Conservation (phyloP, 306 rosid genomes). For the Vigna angularis region DNA sequence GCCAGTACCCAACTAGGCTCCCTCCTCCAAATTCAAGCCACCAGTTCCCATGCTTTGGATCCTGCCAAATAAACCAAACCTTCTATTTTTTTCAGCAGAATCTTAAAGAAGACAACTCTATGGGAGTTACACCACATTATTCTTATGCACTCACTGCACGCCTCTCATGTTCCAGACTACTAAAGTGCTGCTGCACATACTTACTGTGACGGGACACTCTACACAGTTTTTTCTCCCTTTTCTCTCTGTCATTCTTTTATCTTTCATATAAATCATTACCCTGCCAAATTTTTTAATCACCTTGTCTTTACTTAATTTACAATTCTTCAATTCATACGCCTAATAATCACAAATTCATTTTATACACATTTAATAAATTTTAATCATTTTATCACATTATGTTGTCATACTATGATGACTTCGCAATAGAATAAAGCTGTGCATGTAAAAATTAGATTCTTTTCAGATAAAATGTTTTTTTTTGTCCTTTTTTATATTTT, state of each 20-base stretch:
- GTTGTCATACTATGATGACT: neutral
- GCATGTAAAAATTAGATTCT: too few species aligned
- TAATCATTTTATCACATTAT: neutral
- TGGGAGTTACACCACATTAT: too few species aligned
- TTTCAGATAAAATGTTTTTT: too few species aligned
- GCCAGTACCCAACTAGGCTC: constrained; percentile 81
- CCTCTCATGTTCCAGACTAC: constrained; percentile 13
- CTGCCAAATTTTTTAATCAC: neutral
- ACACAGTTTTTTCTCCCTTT: neutral
- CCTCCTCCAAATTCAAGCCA: constrained; percentile 84
- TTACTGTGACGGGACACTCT: too few species aligned
- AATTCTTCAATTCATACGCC: neutral
- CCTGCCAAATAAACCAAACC: constrained; percentile 45
- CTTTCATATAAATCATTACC: neutral
- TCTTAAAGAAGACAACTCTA: too few species aligned
- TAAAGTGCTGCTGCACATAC: too few species aligned
- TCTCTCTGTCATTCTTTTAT: neutral
- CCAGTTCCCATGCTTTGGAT: constrained; percentile 91
- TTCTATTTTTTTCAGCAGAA: neutral
- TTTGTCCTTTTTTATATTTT: too few species aligned
- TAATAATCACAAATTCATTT: too few species aligned
- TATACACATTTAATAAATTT: neutral
- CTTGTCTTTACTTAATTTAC: neutral
- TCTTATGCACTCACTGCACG: constrained; percentile 16
- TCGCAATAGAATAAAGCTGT: neutral